Conservation (phyloP, 73 alveolate genomes). For the Vitrella brassicaformis region DNA sequence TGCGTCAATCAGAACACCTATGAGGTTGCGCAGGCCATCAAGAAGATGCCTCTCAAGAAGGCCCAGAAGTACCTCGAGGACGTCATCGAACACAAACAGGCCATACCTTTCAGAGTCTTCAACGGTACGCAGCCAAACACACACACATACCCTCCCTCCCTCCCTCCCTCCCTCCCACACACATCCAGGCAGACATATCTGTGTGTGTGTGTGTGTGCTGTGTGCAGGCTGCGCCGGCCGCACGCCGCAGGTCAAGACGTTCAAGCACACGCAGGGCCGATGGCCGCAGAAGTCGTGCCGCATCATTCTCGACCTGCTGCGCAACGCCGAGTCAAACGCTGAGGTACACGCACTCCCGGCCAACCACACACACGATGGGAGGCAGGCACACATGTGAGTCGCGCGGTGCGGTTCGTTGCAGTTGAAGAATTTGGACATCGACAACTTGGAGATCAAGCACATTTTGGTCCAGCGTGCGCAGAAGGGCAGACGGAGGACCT, state of each 20-base stretch:
- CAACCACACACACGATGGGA: no score
- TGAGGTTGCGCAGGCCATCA: conserved; percentile 80
- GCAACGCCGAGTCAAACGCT: conserved; percentile 78
- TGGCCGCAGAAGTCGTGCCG: conserved; percentile 88
- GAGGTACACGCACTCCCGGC: conserved; percentile 37
- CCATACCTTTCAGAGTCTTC: conserved; percentile 80
- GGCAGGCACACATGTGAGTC: neutral
- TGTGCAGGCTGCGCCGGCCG: conserved; percentile 78
- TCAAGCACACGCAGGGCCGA: conserved; percentile 74
- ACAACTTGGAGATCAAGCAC: conserved; percentile 67
- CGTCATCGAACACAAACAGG: conserved; percentile 75
- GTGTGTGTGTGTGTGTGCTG: no score
- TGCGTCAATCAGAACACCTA: no score
- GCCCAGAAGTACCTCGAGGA: conserved; percentile 81
- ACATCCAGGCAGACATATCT: no score
- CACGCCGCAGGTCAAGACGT: conserved; percentile 72
- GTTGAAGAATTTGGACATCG: conserved; percentile 66
- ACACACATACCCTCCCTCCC: no score
- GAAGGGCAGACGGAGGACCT: conserved; percentile 93
- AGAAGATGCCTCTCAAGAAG: conserved; percentile 71
- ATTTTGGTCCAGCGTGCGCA: conserved; percentile 80
- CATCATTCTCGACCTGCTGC: conserved; percentile 61
- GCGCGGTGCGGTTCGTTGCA: no score
- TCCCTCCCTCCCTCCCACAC: no score
- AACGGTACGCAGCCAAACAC: no score